Evolutionary conservation across 2,329 filamentous ascomycete species (phyloP).

Genomic region (Aspergillus bombycis): DNA sequence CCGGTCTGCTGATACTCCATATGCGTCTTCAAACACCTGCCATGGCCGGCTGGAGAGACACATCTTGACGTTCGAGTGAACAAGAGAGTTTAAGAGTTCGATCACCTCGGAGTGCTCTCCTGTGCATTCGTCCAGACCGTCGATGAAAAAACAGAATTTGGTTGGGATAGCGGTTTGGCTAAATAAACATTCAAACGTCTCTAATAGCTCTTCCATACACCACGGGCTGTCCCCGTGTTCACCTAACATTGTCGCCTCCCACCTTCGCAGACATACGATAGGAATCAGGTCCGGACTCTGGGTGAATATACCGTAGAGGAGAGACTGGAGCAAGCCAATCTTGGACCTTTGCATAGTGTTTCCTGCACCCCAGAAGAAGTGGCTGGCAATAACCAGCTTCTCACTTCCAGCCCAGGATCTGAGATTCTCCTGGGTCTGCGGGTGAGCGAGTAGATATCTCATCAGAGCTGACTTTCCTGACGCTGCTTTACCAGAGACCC

Average conservation of each 20-base stretch:
- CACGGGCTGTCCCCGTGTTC: not conserved
- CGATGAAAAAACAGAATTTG: not conserved
- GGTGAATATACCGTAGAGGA: not conserved
- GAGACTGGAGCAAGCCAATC: not conserved
- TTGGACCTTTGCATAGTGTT: not conserved
- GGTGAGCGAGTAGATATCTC: not conserved
- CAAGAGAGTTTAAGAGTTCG: not conserved
- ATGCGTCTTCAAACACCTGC: not conserved
- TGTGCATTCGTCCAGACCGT: not conserved
- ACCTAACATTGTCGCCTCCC: not conserved
- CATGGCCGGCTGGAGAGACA: not conserved
- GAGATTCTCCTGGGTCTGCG: not conserved
- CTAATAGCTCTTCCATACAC: not conserved
- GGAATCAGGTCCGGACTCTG: not conserved
- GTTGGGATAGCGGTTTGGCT: not conserved
- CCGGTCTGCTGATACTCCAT: not conserved
- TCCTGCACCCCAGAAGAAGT: not conserved
- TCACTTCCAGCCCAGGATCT: not conserved
- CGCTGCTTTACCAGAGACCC: not conserved
- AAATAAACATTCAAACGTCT: not conserved
- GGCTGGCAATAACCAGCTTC: not conserved
- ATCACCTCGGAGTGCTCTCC: not conserved
- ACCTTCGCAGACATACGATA: not conserved
- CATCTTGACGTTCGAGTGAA: not conserved
- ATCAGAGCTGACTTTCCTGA: not conserved